Base-by-base conservation (phyloP, 108 stramenopile genomes). In the Nannochloropsis oceanica region DNA sequence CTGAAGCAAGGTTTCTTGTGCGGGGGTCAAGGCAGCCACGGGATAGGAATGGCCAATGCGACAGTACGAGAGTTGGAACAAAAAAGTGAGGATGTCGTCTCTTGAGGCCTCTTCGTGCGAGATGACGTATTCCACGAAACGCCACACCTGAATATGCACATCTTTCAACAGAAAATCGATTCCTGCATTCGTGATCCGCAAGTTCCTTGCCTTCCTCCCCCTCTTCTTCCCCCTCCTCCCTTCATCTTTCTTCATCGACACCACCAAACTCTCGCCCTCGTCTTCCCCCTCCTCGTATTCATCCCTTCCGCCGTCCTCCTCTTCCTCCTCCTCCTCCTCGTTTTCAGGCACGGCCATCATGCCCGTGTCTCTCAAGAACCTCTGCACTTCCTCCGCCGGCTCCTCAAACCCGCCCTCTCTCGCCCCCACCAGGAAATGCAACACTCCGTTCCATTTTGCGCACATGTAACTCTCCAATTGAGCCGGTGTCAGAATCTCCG, bases 151-250 rank as follows among this genome's bases (percentile, higher is more conserved):
- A 24, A 87, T 79, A 82, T 88, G 87, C 18, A 86, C 83, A 14
- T 88, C 87, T 25, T 84, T 86, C 79, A 88, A 82, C 87, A 88
- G 43, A 26, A 87, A 88, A 85, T 88, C 85, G 87, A 73, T 73
- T 18, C 59, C 59, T 18, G 59, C 59, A n/a, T 82, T 43, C 81
- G 42, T 43, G 42, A 43, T 82, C 22, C 42, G 43, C 43, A 43
- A 5, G 43, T 43, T 18, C 59, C 59, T 18, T 8, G 2, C n/a
- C n/a, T n/a, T n/a, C 59, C n/a, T 73, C 59, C 59, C 59, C 34
- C 34, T 34, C n/a, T 73, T n/a, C 59, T 73, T 73, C 59, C 59
- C 59, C 59, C 18, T 73, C 59, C 8, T 73, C 34, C 34, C 5
- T n/a, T 8, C 59, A 22, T 73, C 59, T n/a, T 7, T n/a, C n/a